Evolutionary conservation across 139 green algal species (phyloP).

Genomic region (Zygnema cylindricum): DNA sequence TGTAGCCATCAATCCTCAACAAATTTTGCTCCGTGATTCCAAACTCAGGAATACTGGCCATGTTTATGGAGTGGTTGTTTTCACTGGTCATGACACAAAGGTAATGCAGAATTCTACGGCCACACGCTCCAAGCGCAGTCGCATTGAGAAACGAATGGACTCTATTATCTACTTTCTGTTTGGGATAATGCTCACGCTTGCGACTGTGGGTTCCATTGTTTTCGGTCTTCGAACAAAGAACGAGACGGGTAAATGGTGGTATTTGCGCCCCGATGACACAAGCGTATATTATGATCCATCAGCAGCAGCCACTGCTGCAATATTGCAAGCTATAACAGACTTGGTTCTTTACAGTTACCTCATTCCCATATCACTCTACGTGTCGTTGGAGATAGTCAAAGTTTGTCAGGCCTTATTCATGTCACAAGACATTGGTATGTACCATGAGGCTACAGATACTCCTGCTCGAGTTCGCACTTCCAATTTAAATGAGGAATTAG

Average conservation of each 20-base stretch:
- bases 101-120: constrained; percentile 79
- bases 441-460: constrained; percentile 74
- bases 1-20: constrained; percentile 17
- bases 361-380: constrained; percentile 97
- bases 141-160: constrained; percentile 63
- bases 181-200: constrained; percentile 63
- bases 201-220: constrained; percentile 32
- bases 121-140: constrained; percentile 73
- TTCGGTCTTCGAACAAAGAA: constrained; percentile 37
- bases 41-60: constrained; percentile 82
- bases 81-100: constrained; percentile 87
- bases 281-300: constrained; percentile 51
- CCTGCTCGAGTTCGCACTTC: constrained; percentile 78
- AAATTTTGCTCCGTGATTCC: constrained; percentile 67
- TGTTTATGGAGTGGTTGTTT: constrained; percentile 84
- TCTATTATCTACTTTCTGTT: constrained; percentile 63
- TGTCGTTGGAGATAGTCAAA: constrained; percentile 92
- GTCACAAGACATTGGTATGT: constrained; percentile 66
- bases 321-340: constrained; percentile 75
- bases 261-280: constrained; percentile 30
- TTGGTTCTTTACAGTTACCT: constrained; percentile 91
- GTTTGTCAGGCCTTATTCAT: constrained; percentile 70
- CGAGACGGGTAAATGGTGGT: constrained; percentile 35
- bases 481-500: constrained; percentile 98
- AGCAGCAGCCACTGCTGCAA: background rate